Base-by-base conservation (phyloP, 148 eudicot species). In the Bassia scoparia region DNA sequence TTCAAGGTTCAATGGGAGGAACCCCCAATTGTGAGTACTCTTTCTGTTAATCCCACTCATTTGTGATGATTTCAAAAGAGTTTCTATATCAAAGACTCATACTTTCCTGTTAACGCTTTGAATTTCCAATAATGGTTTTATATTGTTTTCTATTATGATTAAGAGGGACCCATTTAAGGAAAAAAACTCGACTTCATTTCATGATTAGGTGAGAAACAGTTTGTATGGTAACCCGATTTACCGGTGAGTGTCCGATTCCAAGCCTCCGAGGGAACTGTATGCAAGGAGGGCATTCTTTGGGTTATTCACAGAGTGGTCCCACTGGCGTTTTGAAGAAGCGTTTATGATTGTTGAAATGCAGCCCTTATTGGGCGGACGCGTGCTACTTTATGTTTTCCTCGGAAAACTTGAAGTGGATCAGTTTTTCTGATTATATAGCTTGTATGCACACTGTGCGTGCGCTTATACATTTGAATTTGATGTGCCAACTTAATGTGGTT, bases 401-500 rank as follows among this genome's bases (percentile, higher is more conserved):
- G 23, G 73, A 70, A n/a, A 23, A 3, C 5, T 56, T 61, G 18
- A 55, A 54, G 24, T 70, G 73, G 73, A 27, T 3, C 31, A 14
- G 23, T 30, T 7, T 0, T 12, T 5, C 35, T 3, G 37, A 37
- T 14, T 56, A 55, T 55, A 55, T 56, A 50, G n/a, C 38, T 46
- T 63, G 64, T 7, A 2, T 4, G 52, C 64, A 54, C 7, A 4
- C 1, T 16, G 55, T 50, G 74, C 55, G 74, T 46, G 20, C 0
- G 74, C 35, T 0, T 4, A 64, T 33, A 27, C 34, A 0, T 70
- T 70, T 2, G 63, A 55, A 4, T 56, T 70, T 21, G 13, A 54
- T 0, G 73, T 61, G 33, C n/a, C n/a, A 38, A 23, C 11, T 70
- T 70, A 13, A 53, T 70, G 12, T 70, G 74, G 49, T 55, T 35